These are phyloP conservation scores for Penicillium nucicola DNA, from an alignment of 495 filamentous ascomycete genomes.

Conservation along the genomic window DNA sequence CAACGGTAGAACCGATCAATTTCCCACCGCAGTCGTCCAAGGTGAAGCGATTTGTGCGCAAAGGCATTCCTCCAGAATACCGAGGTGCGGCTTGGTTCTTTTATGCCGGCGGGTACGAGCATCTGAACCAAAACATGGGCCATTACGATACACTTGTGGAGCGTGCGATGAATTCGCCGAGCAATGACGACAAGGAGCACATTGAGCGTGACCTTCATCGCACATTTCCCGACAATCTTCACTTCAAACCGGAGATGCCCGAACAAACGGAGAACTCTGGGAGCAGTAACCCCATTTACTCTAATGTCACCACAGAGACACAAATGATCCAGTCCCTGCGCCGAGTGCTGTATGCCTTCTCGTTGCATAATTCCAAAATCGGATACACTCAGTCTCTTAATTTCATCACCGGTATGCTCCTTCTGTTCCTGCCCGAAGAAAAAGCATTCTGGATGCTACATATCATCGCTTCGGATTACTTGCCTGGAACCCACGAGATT, in stretches of 20 bases:
- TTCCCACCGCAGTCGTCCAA: conserved; percentile 81
- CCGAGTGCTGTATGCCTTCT: conserved; percentile 83
- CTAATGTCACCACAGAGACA: conserved; percentile 56
- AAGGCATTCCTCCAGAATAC: conserved; percentile 93
- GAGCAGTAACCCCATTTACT: conserved; percentile 28
- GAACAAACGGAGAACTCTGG: conserved; percentile 21
- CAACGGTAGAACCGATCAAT: conserved; percentile 63
- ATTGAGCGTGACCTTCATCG: conserved; percentile 94
- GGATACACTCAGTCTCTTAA: conserved; percentile 98
- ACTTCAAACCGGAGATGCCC: conserved; percentile 71
- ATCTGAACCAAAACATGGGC: conserved; percentile 67
- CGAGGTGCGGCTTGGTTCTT: conserved; percentile 95
- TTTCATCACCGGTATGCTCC: conserved; percentile 92
- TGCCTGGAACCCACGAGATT: conserved; percentile 90
- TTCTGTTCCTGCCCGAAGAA: conserved; percentile 89
- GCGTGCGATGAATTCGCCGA: conserved; percentile 59
- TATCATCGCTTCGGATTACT: conserved; percentile 81
- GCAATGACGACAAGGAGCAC: conserved; percentile 73
- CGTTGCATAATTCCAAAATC: conserved; percentile 81
- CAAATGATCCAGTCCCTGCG: conserved; percentile 77
- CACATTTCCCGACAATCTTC: conserved; percentile 92
- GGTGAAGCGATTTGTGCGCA: conserved; percentile 84
- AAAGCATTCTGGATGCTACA: conserved; percentile 93
- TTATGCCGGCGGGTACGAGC: conserved; percentile 85
- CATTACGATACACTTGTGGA: conserved; percentile 69